phyloP scores from a whole-genome alignment of 2,329 filamentous ascomycete genomes.

The Phaeosphaeria sp. region DNA sequence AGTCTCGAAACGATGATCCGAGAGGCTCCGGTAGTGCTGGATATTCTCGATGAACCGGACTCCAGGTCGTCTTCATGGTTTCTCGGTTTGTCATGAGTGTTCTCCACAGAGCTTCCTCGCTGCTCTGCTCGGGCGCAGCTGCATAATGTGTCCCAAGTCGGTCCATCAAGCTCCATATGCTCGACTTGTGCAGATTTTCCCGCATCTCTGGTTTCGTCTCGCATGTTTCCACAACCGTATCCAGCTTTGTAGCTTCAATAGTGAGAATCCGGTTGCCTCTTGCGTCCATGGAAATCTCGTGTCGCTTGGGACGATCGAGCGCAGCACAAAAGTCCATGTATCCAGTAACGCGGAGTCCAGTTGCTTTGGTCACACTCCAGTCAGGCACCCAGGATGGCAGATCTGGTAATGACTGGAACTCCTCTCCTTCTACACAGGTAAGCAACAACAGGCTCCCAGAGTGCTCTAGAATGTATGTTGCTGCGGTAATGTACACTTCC shows the following conservation, averaged over 20 bases:
- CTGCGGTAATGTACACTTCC: slow-evolving; percentile 19
- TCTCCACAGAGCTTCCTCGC: slow-evolving; percentile 19
- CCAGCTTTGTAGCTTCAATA: slow-evolving; percentile 9
- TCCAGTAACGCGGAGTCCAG: slow-evolving; percentile 19
- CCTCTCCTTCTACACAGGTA: slow-evolving; percentile 21
- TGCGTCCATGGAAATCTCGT: not conserved
- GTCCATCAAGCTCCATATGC: slow-evolving; percentile 13
- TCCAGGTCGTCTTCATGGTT: not conserved
- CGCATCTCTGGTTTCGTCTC: slow-evolving; percentile 11
- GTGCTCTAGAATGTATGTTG: slow-evolving; percentile 20
- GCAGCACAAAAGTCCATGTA: slow-evolving; percentile 17
- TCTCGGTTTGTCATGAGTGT: slow-evolving; percentile 17
- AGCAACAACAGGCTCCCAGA: slow-evolving; percentile 17
- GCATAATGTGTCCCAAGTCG: slow-evolving; percentile 5
- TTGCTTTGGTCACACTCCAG: slow-evolving; percentile 14
- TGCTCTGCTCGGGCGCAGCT: slow-evolving; percentile 3
- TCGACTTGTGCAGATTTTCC: slow-evolving; percentile 1
- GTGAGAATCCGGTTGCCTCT: slow-evolving; percentile 7
- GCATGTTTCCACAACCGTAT: not conserved
- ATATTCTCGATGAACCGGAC: not conserved
- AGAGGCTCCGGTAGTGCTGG: slow-evolving; percentile 4
- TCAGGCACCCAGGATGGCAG: slow-evolving; percentile 30
- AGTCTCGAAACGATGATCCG: slow-evolving; percentile 14
- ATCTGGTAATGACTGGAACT: slow-evolving; percentile 12
- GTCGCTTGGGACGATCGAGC: not conserved